Conservation (phyloP, 179 eudicot genomes). For the Pouteria campechiana region DNA sequence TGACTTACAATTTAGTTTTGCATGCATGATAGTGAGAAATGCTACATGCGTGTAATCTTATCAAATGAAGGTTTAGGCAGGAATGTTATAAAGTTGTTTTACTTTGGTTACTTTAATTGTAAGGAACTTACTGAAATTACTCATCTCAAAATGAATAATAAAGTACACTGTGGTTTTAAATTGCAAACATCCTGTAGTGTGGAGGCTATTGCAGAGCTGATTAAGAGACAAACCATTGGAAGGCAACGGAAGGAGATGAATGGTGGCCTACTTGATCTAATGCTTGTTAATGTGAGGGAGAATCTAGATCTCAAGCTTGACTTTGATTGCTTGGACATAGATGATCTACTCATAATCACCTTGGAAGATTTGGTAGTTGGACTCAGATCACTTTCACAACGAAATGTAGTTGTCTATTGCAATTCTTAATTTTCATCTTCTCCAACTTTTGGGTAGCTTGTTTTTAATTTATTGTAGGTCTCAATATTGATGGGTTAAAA, state of each 20-base stretch:
- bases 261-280: constrained; percentile 79
- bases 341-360: constrained; percentile 69
- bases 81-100: constrained; percentile 87
- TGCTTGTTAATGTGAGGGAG: constrained; percentile 85
- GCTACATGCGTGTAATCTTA: constrained; percentile 72
- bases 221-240: constrained; percentile 62
- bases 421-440: too few species aligned
- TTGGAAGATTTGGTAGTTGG: constrained; percentile 65
- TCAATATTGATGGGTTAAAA: too few species aligned
- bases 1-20: too few species aligned
- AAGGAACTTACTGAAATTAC: constrained; percentile 66
- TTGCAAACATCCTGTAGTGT: constrained; percentile 56
- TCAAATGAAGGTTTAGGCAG: constrained; percentile 94
- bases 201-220: constrained; percentile 45
- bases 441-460: too few species aligned
- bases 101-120: constrained; percentile 58
- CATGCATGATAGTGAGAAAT: too few species aligned
- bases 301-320: constrained; percentile 71
- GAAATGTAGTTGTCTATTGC: too few species aligned
- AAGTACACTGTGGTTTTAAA: constrained; percentile 66
- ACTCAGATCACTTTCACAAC: constrained; percentile 34
- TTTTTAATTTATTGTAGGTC: too few species aligned
- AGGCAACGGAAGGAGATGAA: constrained; percentile 80
- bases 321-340: constrained; percentile 66
- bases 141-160: constrained; percentile 56